Conservation (phyloP, 2,329 filamentous ascomycete genomes). For the Ustulina deusta region DNA sequence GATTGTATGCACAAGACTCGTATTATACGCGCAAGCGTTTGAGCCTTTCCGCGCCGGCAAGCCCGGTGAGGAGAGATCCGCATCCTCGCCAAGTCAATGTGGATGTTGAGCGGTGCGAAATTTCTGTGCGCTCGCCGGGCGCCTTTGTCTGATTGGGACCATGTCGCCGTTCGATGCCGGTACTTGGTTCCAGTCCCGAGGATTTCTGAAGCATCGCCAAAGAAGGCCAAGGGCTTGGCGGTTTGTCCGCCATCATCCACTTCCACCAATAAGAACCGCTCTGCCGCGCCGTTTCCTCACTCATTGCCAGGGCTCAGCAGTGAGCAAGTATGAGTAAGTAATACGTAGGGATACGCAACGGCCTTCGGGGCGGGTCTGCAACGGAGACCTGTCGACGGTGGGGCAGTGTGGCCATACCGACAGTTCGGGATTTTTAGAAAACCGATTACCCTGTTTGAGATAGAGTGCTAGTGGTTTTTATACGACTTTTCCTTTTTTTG, state of each 20-base stretch:
- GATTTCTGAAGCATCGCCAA: slow-evolving; percentile 10
- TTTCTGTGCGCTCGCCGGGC: background rate
- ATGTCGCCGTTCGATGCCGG: background rate
- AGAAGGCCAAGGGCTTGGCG: slow-evolving; percentile 4
- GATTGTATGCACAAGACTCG: background rate
- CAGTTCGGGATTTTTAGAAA: too few species aligned
- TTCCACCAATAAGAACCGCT: background rate
- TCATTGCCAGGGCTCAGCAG: too few species aligned
- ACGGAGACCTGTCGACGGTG: too few species aligned
- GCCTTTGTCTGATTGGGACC: background rate
- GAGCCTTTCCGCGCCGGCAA: background rate
- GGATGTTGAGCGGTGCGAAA: slow-evolving; percentile 11
- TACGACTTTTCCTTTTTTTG: too few species aligned
- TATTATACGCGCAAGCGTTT: background rate
- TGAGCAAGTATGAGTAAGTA: too few species aligned
- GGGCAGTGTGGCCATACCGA: too few species aligned
- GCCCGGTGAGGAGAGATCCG: slow-evolving; percentile 2
- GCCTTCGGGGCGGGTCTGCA: too few species aligned
- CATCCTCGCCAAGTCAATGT: slow-evolving; percentile 2
- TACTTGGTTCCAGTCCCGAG: background rate
- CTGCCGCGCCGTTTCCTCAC: background rate
- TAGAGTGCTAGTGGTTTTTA: too few species aligned
- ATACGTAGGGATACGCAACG: too few species aligned
- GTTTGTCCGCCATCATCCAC: background rate
- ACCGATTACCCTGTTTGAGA: too few species aligned